These are phyloP conservation scores for Tetrahymena malaccensis DNA, from an alignment of 73 alveolate species.

Conservation along the genomic window DNA sequence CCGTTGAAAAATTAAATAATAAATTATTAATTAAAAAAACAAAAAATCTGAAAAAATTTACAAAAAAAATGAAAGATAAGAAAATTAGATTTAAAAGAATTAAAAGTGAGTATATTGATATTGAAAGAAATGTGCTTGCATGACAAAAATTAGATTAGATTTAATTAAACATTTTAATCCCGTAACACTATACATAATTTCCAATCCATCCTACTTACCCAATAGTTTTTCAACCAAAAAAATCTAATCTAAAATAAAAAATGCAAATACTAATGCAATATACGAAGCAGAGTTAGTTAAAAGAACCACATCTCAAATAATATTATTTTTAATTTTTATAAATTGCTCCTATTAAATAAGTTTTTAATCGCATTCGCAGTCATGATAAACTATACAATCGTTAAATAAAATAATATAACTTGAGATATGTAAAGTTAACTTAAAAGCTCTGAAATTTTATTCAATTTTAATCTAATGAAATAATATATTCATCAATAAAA, in stretches of 20 bases:
- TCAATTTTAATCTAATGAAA: not conserved
- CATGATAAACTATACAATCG: not conserved
- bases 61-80: not conserved
- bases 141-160: not conserved
- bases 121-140: not conserved
- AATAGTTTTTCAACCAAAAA: not conserved
- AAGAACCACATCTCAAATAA: not conserved
- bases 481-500: not conserved
- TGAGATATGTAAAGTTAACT: not conserved
- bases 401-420: not conserved
- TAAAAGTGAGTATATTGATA: not conserved
- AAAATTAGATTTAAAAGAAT: not conserved
- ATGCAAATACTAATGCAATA: not conserved
- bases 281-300: not conserved
- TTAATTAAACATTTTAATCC: not conserved
- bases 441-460: not conserved
- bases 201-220: not conserved
- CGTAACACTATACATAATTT: not conserved
- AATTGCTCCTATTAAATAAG: not conserved
- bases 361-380: not conserved
- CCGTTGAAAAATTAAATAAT: not conserved
- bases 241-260: not conserved
- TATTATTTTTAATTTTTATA: not conserved
- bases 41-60: not conserved
- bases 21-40: not conserved